These are phyloP conservation scores for Entomortierella chlamydospora DNA, from an alignment of 192 early-diverging fungal species.

Conservation along the genomic window DNA sequence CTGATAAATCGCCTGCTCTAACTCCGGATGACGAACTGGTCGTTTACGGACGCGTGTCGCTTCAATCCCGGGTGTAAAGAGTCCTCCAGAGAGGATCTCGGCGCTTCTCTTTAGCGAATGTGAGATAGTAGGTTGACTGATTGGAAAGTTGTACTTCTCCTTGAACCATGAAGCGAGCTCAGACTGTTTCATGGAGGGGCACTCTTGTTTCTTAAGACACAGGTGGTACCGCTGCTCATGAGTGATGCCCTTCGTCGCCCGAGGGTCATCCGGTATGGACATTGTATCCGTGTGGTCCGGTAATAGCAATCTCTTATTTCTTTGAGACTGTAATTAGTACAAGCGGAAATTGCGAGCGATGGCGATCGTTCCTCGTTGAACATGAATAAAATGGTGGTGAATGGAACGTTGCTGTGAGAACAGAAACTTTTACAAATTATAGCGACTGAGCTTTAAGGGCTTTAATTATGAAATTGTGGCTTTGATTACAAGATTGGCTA, in stretches of 20 bases:
- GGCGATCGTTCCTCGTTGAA: too few species aligned
- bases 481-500: neutral
- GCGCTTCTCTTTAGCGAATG: slow-evolving; percentile 36
- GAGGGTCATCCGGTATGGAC: neutral
- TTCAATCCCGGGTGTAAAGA: slow-evolving; percentile 15
- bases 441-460: neutral
- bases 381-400: too few species aligned
- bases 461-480: neutral
- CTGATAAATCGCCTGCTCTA: slow-evolving; percentile 31
- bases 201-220: slow-evolving; percentile 48
- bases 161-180: slow-evolving; percentile 42
- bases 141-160: slow-evolving; percentile 11
- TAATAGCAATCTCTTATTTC: too few species aligned
- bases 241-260: slow-evolving; percentile 30
- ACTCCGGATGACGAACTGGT: slow-evolving; percentile 44
- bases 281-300: neutral
- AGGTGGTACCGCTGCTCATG: slow-evolving; percentile 46
- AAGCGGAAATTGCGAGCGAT: too few species aligned
- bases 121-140: slow-evolving; percentile 45
- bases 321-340: too few species aligned
- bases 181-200: slow-evolving; percentile 38
- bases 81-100: slow-evolving; percentile 26
- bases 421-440: too few species aligned
- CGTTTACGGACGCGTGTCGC: slow-evolving; percentile 29
- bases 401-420: too few species aligned